These are phyloP conservation scores for Chlorella sorokiniana DNA, from an alignment of 139 green algal species.

Conservation along the genomic window DNA sequence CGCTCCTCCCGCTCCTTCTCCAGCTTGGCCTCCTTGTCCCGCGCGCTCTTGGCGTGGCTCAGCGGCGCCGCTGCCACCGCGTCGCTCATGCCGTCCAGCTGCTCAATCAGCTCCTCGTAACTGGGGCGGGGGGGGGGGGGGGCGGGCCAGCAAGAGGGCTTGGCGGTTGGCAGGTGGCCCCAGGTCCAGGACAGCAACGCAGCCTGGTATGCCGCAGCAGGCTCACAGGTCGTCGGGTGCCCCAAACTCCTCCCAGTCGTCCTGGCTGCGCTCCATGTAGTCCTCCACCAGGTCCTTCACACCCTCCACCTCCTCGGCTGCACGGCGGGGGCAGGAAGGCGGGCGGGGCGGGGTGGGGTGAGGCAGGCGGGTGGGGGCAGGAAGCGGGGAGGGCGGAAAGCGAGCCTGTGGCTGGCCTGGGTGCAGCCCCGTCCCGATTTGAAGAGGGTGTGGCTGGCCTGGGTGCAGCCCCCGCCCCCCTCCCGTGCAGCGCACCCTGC, in stretches of 20 bases:
- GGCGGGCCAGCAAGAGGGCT: not conserved
- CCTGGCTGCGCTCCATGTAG: slow-evolving; percentile 83
- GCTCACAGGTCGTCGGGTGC: slow-evolving; percentile 50
- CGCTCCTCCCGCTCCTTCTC: slow-evolving; percentile 66
- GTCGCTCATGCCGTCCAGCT: slow-evolving; percentile 70
- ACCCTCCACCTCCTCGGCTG: slow-evolving; percentile 74
- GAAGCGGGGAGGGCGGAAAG: not conserved
- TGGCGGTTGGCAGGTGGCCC: not conserved
- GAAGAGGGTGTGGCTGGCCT: too few relatives aligned
- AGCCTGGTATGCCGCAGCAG: too few relatives aligned
- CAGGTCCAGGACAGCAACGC: too few relatives aligned
- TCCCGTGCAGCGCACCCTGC: not conserved
- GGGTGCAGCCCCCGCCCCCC: too few relatives aligned
- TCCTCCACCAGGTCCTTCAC: slow-evolving; percentile 89
- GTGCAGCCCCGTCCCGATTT: too few relatives aligned
- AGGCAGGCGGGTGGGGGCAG: not conserved
- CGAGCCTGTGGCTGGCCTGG: not conserved
- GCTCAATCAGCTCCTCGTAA: slow-evolving; percentile 78
- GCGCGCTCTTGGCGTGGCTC: slow-evolving; percentile 1
- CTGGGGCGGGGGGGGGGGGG: slow-evolving; percentile 49
- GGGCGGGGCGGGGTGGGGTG: too few relatives aligned
- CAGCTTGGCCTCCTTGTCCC: slow-evolving; percentile 55
- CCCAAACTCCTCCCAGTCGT: slow-evolving; percentile 79
- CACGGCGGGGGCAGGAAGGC: not conserved
- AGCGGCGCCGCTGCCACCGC: slow-evolving; percentile 57